Evolutionary conservation across 345 rosid genomes (phyloP).

Genomic region (Citrus hindsii): DNA sequence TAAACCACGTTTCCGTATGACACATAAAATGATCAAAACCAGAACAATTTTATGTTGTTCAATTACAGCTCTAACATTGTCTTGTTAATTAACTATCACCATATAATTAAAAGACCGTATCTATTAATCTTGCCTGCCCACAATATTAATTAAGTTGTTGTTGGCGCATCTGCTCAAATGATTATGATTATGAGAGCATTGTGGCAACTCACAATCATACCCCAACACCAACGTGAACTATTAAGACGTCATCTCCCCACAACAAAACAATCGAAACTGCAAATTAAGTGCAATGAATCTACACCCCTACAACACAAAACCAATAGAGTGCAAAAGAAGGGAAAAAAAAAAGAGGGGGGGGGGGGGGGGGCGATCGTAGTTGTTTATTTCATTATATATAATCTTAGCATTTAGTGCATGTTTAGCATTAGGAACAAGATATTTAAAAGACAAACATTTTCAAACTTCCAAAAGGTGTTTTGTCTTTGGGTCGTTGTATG

Average conservation of each 20-base stretch:
- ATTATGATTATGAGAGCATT: background rate
- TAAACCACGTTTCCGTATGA: too few relatives aligned
- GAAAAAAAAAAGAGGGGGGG: too few relatives aligned
- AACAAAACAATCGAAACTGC: background rate
- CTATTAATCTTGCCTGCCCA: background rate
- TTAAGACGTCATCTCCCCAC: background rate
- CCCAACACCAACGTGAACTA: background rate
- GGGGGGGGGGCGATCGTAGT: too few relatives aligned
- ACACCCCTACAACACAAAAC: background rate
- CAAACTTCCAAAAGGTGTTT: conserved; percentile 2
- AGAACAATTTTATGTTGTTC: too few relatives aligned
- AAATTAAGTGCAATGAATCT: conserved; percentile 9
- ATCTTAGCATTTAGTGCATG: background rate
- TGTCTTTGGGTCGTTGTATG: background rate
- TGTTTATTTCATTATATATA: background rate
- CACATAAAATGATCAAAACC: too few relatives aligned
- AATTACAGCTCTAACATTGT: too few relatives aligned
- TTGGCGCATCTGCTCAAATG: background rate
- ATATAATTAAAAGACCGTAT: background rate
- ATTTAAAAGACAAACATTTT: background rate
- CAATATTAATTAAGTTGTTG: background rate
- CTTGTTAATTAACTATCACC: background rate
- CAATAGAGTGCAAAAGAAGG: background rate
- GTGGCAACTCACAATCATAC: background rate
- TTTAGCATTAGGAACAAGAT: background rate